A percentile compares a stretch with the other conserved stretches of the same genome.
Evolutionary conservation across 208 protist genomes (phyloP).

Genomic region (Phytomonas serpens): DNA sequence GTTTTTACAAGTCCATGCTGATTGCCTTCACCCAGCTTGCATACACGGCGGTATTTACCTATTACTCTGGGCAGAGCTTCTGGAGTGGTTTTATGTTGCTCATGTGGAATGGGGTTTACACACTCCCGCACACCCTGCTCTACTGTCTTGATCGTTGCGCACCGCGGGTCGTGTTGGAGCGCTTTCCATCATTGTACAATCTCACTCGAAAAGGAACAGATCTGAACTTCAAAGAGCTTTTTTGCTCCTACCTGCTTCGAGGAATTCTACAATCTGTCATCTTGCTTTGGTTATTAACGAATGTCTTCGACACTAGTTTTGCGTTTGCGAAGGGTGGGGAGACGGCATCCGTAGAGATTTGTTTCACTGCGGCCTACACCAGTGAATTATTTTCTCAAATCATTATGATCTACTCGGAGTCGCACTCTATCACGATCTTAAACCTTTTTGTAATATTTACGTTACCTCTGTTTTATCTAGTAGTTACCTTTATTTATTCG

Average conservation of each 20-base stretch:
- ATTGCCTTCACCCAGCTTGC: constrained; percentile 90
- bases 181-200: constrained; percentile 68
- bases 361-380: constrained; percentile 81
- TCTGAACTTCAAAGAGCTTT: constrained; percentile 66
- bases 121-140: constrained; percentile 80
- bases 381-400: constrained; percentile 82
- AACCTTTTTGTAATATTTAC: constrained; percentile 57
- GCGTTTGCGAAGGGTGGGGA: constrained; percentile 25
- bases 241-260: constrained; percentile 48
- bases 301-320: constrained; percentile 31
- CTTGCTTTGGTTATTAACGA: constrained; percentile 44
- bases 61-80: constrained; percentile 77
- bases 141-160: constrained; percentile 86
- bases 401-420: constrained; percentile 77
- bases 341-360: constrained; percentile 50
- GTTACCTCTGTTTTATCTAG: constrained; percentile 63
- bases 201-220: constrained; percentile 36
- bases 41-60: constrained; percentile 64
- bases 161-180: constrained; percentile 65
- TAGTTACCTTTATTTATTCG: constrained; percentile 37
- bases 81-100: constrained; percentile 89
- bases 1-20: constrained; percentile 97
- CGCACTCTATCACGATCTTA: constrained; percentile 65
- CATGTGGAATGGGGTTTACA: constrained; percentile 90
- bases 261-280: constrained; percentile 68